Evolutionary conservation across 208 protist genomes (phyloP), one percentile per base, ranked within the genome.

Genomic region (Acanthamoeba healyi): DNA sequence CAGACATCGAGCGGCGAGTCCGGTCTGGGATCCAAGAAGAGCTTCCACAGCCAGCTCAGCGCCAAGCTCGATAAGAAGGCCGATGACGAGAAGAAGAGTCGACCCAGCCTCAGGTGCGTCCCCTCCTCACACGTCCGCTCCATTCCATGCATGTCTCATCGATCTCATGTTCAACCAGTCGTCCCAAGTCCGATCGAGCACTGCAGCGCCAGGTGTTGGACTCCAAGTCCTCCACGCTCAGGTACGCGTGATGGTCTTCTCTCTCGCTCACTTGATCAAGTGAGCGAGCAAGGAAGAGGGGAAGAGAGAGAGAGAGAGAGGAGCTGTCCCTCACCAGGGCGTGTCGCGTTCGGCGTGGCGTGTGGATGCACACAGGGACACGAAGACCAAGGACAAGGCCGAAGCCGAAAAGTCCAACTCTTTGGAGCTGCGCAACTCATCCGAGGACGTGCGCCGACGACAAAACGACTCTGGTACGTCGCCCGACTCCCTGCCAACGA

Each of bases 51-150:
- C 44, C 74, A 84, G 36, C 74, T 84, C 38, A 24, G 6, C 19
- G 42, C 40, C 74, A 84, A 84, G 44, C 74, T 84, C 44, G 74
- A 84, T 12, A 84, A 56, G 74, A 84, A 84, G 74, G 74, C 74
- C 74, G 74, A 84, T 1, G 74, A 84, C 2, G 74, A 84, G 74
- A 46, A 56, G 44, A 84, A 84, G 74, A 84, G n/a, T 22, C 74
- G 74, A 7, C 74, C 74, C 32, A 84, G 42, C 74, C 74, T 84
- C 26, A 56, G 29, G 70, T 81, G n/a, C n/a, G n/a, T n/a, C n/a
- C n/a, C n/a, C n/a, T n/a, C n/a, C n/a, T n/a, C n/a, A n/a, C n/a
- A n/a, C n/a, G n/a, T n/a, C n/a, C n/a, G n/a, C n/a, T n/a, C n/a
- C n/a, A n/a, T n/a, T n/a, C n/a, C n/a, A n/a, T n/a, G n/a, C n/a